Evolutionary conservation across 164 flowering plant species (phyloP).

Genomic region (Piper longum): DNA sequence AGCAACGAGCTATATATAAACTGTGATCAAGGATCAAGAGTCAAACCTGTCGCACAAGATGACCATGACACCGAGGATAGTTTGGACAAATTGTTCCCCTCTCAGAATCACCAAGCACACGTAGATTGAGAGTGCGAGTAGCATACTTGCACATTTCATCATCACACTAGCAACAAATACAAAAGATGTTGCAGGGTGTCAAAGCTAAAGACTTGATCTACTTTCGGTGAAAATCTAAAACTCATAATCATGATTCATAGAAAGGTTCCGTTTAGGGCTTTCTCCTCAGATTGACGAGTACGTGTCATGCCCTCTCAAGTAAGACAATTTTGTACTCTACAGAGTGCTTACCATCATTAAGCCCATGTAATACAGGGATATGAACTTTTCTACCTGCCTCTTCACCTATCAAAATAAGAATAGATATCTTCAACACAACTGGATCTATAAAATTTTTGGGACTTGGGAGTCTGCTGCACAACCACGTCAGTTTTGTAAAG

Average conservation of each 20-base stretch:
- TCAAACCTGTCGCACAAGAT: slow-evolving; percentile 62
- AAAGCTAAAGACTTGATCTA: no score
- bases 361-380: slow-evolving; percentile 65
- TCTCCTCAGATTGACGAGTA: no score
- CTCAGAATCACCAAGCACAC: slow-evolving; percentile 68
- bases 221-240: no score
- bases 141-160: slow-evolving; percentile 88
- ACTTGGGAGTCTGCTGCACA: background rate
- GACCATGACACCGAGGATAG: slow-evolving; percentile 88
- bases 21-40: background rate
- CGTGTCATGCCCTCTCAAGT: no score
- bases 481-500: background rate
- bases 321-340: no score
- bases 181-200: no score
- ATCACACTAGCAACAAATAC: slow-evolving; percentile 54
- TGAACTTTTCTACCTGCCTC: slow-evolving; percentile 65
- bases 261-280: no score
- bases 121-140: slow-evolving; percentile 59
- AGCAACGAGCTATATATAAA: background rate
- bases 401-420: slow-evolving; percentile 47
- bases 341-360: slow-evolving; percentile 48
- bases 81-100: slow-evolving; percentile 88
- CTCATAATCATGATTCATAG: no score
- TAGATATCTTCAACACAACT: background rate
- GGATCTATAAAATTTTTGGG: background rate